These are phyloP conservation scores for Tetrahymena malaccensis DNA, from an alignment of 73 alveolate genomes.

Conservation along the genomic window DNA sequence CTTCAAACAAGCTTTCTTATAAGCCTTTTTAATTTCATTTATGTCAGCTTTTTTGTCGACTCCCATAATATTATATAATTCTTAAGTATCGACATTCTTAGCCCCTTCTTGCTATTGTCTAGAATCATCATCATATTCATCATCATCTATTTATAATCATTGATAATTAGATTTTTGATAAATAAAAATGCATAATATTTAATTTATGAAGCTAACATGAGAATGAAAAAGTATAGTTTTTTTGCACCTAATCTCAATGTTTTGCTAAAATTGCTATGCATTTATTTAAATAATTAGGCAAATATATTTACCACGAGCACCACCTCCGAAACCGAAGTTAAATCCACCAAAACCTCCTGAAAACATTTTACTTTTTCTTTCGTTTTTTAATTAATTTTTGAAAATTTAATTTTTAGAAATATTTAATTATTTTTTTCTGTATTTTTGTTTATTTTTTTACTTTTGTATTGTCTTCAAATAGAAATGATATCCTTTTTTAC, in stretches of 20 bases:
- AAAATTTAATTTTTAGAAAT: neutral
- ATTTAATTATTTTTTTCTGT: neutral
- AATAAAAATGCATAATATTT: neutral
- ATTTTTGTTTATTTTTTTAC: neutral
- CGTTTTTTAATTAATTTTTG: neutral
- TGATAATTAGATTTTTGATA: neutral
- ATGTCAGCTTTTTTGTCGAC: neutral
- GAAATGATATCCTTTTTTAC: neutral
- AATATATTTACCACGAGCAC: neutral
- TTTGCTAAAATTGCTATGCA: neutral
- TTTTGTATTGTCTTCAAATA: neutral
- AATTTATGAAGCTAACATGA: neutral
- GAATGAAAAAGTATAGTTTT: no score
- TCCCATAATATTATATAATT: neutral
- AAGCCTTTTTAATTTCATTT: constrained; percentile 90
- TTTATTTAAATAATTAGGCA: no score
- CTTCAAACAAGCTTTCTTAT: constrained; percentile 65
- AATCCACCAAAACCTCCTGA: neutral
- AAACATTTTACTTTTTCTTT: neutral
- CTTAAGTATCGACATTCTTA: neutral
- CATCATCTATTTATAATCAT: neutral
- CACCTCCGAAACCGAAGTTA: constrained; percentile 1
- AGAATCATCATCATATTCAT: neutral
- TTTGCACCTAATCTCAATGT: neutral
- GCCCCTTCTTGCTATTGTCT: neutral